Evolutionary conservation across 345 rosid genomes (phyloP), one percentile per base, ranked within the genome.

Genomic region (Stellera chamaejasme): DNA sequence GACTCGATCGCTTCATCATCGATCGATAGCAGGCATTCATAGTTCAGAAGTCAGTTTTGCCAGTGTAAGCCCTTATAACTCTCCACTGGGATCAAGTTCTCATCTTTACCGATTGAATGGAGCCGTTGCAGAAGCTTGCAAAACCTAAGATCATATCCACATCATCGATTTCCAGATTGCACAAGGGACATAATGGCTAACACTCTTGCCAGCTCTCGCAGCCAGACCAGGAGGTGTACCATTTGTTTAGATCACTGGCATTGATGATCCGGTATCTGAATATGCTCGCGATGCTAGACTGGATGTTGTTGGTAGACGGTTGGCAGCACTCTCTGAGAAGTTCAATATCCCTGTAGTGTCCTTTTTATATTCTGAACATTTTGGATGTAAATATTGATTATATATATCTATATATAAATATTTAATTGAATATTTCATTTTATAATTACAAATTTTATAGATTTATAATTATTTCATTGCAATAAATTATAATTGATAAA

Each of bases 61-160:
- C 26, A 76, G 72, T 47, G 68, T 67, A 43, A 79, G 82, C 62
- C 72, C 77, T 66, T 79, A 84, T 59, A 72, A 75, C 63, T 84
- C 77, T 55, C 60, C 79, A 0, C 55, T 69, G 8, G 76, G 71
- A 63, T 75, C 78, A 25, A 70, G 36, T 56, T 46, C 66, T 69
- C 59, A 61, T 57, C 51, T 64, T 50, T 65, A 66, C 47, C 52
- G 48, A 54, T 68, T 49, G n/a, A 85, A 85, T 5, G 89, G 85
- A 10, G 87, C 94, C 43, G 82, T 82, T 54, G 88, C 88, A n/a
- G 89, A 82, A 52, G 87, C 89, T 16, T 85, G 88, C 79, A 77
- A 71, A 69, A 66, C 70, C 11, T 83, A 79, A 54, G 74, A 76
- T 45, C 69, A 50, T 32, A 80, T 85, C 48, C 94, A 85, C 63